Evolutionary conservation across 2,329 filamentous ascomycete genomes (phyloP).

Genomic region (Colletotrichum sp.): DNA sequence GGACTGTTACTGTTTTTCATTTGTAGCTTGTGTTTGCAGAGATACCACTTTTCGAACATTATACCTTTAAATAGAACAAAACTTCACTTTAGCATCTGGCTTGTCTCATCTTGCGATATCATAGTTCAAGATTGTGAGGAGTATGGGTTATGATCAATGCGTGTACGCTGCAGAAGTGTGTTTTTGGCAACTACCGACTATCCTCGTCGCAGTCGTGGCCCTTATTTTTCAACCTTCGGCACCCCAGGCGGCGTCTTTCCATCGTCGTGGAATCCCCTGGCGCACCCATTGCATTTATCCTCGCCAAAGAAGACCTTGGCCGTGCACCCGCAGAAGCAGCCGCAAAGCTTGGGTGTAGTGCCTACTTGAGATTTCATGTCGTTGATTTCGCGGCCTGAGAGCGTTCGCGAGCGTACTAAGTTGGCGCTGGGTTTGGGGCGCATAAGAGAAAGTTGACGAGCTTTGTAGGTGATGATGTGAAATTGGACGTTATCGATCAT

Average conservation of each 20-base stretch:
- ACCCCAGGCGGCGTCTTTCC: not conserved
- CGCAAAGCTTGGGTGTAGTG: not conserved
- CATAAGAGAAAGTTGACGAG: not conserved
- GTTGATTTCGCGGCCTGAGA: not conserved
- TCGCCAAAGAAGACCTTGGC: not conserved
- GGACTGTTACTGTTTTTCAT: not conserved
- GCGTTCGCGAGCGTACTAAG: not conserved
- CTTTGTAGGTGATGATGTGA: not conserved
- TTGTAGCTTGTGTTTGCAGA: not conserved
- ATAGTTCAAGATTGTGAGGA: not conserved
- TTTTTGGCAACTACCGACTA: not conserved
- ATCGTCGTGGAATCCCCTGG: not conserved
- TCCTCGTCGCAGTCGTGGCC: not conserved
- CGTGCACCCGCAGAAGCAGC: not conserved
- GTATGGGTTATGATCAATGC: not conserved
- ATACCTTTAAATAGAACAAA: not conserved
- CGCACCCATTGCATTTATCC: not conserved
- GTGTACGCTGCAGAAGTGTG: not conserved
- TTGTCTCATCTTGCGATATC: not conserved
- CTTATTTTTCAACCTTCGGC: not conserved
- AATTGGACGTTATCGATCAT: accelerated
- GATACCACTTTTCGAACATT: slow-evolving; percentile 10
- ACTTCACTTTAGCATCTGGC: not conserved
- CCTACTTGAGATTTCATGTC: not conserved
- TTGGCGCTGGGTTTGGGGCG: not conserved